Conservation (phyloP, 352 stramenopile species). For the Phytophthora kernoviae region DNA sequence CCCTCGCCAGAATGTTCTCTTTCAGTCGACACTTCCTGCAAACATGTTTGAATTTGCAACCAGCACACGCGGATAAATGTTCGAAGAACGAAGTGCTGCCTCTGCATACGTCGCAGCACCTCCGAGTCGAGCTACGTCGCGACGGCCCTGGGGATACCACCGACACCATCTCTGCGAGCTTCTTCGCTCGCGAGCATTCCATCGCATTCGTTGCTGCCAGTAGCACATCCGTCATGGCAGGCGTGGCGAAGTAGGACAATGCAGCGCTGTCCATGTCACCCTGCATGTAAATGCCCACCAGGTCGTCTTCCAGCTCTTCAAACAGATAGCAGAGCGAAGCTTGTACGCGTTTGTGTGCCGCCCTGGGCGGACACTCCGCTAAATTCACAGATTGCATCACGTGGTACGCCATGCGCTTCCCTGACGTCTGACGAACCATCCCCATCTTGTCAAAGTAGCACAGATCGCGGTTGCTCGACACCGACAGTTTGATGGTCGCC, state of each 20-base stretch:
- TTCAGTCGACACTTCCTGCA: conserved; percentile 42
- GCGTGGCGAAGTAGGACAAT: conserved; percentile 7
- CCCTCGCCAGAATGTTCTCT: conserved; percentile 34
- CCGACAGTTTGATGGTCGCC: conserved; percentile 35
- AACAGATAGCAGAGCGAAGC: conserved; percentile 45
- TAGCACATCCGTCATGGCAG: conserved; percentile 14
- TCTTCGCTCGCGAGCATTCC: conserved; percentile 26
- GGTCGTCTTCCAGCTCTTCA: conserved; percentile 38
- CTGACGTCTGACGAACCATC: conserved; percentile 32
- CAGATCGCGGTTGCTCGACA: conserved; percentile 46
- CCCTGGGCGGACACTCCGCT: conserved; percentile 30
- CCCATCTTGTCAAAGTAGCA: conserved; percentile 60
- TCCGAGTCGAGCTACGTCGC: conserved; percentile 17
- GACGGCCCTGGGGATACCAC: not conserved
- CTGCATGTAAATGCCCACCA: conserved; percentile 32
- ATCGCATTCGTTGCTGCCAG: conserved; percentile 13
- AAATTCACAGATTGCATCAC: conserved; percentile 50
- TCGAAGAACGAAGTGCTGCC: conserved; percentile 35
- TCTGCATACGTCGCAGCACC: conserved; percentile 40
- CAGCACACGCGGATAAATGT: conserved; percentile 24
- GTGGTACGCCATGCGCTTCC: conserved; percentile 47
- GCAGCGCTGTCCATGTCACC: conserved; percentile 7
- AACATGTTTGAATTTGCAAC: conserved; percentile 37
- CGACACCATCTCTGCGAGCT: conserved; percentile 17
- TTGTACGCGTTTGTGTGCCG: conserved; percentile 30